Conservation (phyloP, 805 yeast genomes). For the Kurtzmaniella cleridarum region DNA sequence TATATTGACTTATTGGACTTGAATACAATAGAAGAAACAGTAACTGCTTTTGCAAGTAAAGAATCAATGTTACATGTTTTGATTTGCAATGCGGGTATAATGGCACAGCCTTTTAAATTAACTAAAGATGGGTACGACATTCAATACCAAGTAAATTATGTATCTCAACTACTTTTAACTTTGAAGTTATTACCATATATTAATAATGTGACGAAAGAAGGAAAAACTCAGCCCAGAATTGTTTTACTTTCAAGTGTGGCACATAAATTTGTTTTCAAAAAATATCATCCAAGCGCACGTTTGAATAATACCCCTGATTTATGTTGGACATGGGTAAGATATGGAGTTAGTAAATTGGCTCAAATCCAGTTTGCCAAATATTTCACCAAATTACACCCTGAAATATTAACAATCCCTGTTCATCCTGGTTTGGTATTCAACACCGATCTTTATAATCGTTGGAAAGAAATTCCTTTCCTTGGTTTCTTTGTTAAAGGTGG, state of each 20-base stretch:
- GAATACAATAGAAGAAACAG: constrained; percentile 21
- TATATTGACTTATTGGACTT: constrained; percentile 50
- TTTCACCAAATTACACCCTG: constrained; percentile 22
- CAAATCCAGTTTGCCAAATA: constrained; percentile 25
- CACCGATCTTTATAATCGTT: constrained; percentile 27
- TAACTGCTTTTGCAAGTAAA: constrained; percentile 14
- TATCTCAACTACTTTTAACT: constrained; percentile 30
- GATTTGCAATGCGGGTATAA: constrained; percentile 37
- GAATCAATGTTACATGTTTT: constrained; percentile 28
- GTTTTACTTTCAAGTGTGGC: constrained; percentile 28
- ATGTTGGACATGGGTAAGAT: constrained; percentile 26
- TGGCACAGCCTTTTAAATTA: constrained; percentile 32
- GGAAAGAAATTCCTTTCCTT: constrained; percentile 19
- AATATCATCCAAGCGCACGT: constrained; percentile 19
- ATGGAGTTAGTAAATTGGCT: constrained; percentile 30
- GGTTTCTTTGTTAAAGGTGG: constrained; percentile 15
- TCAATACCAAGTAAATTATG: constrained; percentile 37
- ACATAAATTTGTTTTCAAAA: constrained; percentile 20
- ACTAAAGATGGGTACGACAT: constrained; percentile 35
- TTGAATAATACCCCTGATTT: constrained; percentile 21
- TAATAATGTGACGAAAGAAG: constrained; percentile 12
- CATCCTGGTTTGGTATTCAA: constrained; percentile 36
- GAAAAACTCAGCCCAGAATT: constrained; percentile 21
- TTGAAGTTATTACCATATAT: constrained; percentile 23
- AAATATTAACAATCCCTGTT: constrained; percentile 27